A percentile compares a stretch with the other conserved stretches of the same genome.
phyloP scores from a whole-genome alignment of 768 basidiomycete genomes.

The Mycena polygramma region DNA sequence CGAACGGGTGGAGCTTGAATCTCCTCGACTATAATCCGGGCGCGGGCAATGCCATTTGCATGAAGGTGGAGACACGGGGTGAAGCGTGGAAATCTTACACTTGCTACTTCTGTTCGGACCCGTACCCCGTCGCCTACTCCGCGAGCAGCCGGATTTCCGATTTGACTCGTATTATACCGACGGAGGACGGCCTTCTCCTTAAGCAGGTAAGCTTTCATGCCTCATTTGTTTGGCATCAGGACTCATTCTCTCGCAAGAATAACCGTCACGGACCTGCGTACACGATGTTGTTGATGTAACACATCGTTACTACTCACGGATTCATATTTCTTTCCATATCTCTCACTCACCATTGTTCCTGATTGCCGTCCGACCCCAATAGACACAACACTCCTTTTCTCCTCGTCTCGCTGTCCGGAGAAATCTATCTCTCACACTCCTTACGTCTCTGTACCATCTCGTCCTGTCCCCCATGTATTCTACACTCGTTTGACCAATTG shows the following conservation, averaged over 20 bases:
- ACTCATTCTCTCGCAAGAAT: constrained; percentile 1
- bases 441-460: neutral
- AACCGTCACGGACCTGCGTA: neutral
- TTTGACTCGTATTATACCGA: constrained; percentile 12
- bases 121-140: constrained; percentile 2
- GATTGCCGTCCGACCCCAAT: neutral
- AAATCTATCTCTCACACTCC: neutral
- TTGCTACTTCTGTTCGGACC: neutral
- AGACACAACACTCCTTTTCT: neutral
- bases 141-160: neutral
- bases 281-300: constrained; percentile 27
- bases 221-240: neutral
- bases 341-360: neutral
- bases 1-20: constrained; percentile 11
- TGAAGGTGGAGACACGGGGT: neutral
- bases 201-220: constrained; percentile 14
- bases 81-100: neutral
- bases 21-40: constrained; percentile 24
- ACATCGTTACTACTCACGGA: neutral
- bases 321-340: neutral
- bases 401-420: neutral
- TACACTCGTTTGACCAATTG: constrained; percentile 19
- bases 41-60: neutral
- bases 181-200: constrained; percentile 25
- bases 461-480: constrained; percentile 7